Percentiles rank a stretch among this genome's conserved stretches.
phyloP scores from a whole-genome alignment of 2,329 filamentous ascomycete species.

The Dactylellina drechsleri region DNA sequence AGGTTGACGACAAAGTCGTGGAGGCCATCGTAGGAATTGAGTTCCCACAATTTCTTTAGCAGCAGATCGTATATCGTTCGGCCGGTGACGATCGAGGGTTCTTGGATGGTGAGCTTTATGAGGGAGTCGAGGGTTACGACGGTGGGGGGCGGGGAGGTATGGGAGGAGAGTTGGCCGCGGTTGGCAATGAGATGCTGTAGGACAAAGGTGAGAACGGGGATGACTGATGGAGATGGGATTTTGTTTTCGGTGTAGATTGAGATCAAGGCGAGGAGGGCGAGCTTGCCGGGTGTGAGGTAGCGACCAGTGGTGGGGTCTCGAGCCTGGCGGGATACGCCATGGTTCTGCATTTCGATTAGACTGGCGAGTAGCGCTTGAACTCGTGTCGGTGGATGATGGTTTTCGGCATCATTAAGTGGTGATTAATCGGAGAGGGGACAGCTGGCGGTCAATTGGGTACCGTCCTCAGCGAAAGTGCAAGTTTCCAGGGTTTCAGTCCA shows the following conservation, averaged over 20 bases:
- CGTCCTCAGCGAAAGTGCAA: no score
- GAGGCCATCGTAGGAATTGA: slow-evolving; percentile 84
- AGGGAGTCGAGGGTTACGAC: slow-evolving; percentile 70
- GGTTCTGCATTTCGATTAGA: slow-evolving; percentile 35
- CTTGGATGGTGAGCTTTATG: slow-evolving; percentile 63
- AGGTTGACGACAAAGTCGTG: slow-evolving; percentile 73
- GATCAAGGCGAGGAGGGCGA: slow-evolving; percentile 81
- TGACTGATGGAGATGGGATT: slow-evolving; percentile 75
- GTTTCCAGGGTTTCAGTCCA: slow-evolving; percentile 1
- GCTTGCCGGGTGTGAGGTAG: slow-evolving; percentile 87
- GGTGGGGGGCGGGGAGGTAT: slow-evolving; percentile 59
- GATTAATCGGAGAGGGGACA: not conserved
- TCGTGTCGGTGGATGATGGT: no score
- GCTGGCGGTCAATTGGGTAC: slow-evolving; percentile 5
- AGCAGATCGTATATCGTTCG: slow-evolving; percentile 89
- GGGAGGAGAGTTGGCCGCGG: slow-evolving; percentile 59
- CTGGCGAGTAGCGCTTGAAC: not conserved
- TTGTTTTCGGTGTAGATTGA: slow-evolving; percentile 80
- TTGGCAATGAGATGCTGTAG: slow-evolving; percentile 73
- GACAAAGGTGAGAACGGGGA: slow-evolving; percentile 81
- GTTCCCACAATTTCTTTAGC: slow-evolving; percentile 80
- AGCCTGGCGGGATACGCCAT: slow-evolving; percentile 38
- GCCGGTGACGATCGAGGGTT: slow-evolving; percentile 65
- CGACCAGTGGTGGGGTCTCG: slow-evolving; percentile 53
- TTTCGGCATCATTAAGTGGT: slow-evolving; percentile 14